A percentile compares a stretch with the other conserved stretches of the same genome.
These are phyloP conservation scores for Euphorbia celastroides DNA, from an alignment of 441 rosid species.

Conservation along the genomic window DNA sequence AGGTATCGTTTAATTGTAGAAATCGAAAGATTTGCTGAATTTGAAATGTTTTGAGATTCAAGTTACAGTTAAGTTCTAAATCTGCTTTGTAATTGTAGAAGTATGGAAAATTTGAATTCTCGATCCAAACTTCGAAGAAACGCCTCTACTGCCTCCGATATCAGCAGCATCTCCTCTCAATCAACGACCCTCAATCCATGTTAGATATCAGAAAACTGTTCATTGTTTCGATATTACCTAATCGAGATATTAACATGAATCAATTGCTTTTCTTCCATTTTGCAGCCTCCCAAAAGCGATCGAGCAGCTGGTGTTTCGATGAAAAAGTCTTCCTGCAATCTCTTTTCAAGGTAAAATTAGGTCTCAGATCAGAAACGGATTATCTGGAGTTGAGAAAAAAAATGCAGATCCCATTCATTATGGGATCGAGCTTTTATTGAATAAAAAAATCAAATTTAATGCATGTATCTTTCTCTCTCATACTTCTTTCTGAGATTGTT, in stretches of 20 bases:
- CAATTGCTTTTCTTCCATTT: neutral
- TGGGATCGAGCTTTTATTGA: too few relatives aligned
- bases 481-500: too few relatives aligned
- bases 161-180: constrained; percentile 54
- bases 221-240: too few relatives aligned
- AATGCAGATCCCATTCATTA: too few relatives aligned
- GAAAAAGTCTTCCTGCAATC: constrained; percentile 83
- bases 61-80: neutral
- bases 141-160: constrained; percentile 69
- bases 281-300: constrained; percentile 57
- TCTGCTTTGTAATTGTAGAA: constrained; percentile 30
- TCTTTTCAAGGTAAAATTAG: constrained; percentile 64
- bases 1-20: constrained; percentile 35
- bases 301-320: constrained; percentile 76
- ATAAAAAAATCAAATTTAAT: too few relatives aligned
- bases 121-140: constrained; percentile 53
- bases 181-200: constrained; percentile 43
- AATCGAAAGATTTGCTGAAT: neutral
- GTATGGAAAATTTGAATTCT: constrained; percentile 37
- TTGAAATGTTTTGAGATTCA: constrained; percentile 7
- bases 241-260: neutral
- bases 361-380: too few relatives aligned
- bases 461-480: too few relatives aligned
- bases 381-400: neutral
- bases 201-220: constrained; percentile 15